Evolutionary conservation across 306 rosid species (phyloP), one percentile per base, ranked within the genome.

Genomic region (Ceratonia siliqua): DNA sequence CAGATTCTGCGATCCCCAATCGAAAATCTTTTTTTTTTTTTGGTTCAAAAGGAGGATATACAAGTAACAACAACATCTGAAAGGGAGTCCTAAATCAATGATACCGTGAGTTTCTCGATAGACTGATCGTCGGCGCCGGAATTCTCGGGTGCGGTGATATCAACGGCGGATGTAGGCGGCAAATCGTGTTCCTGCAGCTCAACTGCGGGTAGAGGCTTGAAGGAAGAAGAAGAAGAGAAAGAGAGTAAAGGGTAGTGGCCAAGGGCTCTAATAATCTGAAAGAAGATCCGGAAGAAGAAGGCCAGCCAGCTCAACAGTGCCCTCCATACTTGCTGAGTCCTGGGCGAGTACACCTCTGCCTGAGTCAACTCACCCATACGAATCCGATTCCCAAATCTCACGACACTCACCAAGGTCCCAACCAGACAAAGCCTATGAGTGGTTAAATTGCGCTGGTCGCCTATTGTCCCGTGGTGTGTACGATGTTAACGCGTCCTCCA

Each of bases 331-430:
- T 90, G 96, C 72, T 82, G 86, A 62, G 91, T 85, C 63, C 88
- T 74, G 4, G 87, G 87, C 33, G 87, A 83, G 91, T 84, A 89
- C 73, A 82, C 93, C 89, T 94, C 97, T 32, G 85, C 50, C 89
- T 86, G 96, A 86, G 91, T 86, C 96, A 94, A 92, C 96, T 94
- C 98, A 52, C 95, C 92, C 96, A 92, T 91, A 2, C 22, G 62
- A 64, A 39, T 25, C 53, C 10, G 46, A 41, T 62, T 6, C 18
- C 30, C 30, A 3, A 3, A 35, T 35, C 39, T 57, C 63, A 28
- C n/a, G 21, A 25, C 62, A 24, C 61, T 22, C 33, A n/a, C 61
- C 28, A 55, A 55, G 17, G 10, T 11, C 18, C 30, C 28, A 32
- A 35, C 27, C 48, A 38, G 48, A 41, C 42, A 3, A 17, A 41